A percentile compares a stretch with the other conserved stretches of the same genome.
Evolutionary conservation across 2,329 filamentous ascomycete species (phyloP).

Genomic region (Cryphonectria japonica): DNA sequence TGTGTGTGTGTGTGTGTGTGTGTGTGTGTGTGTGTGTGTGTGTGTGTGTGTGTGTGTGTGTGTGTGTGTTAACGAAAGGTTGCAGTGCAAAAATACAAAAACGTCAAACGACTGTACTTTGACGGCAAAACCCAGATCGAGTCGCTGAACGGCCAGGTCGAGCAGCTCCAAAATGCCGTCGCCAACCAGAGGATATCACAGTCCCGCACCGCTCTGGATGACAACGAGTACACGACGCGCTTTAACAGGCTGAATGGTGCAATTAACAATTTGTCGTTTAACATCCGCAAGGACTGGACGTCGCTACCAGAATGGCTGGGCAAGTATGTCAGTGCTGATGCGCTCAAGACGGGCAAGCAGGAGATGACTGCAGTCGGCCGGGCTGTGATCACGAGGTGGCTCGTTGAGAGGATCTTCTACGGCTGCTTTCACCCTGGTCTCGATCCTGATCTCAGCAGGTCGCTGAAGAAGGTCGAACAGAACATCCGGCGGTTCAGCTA

Average conservation of each 20-base stretch:
- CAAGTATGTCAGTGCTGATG: slow-evolving; percentile 80
- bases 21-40: too few relatives aligned
- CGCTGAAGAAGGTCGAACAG: slow-evolving; percentile 83
- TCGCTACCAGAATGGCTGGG: slow-evolving; percentile 79
- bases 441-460: slow-evolving; percentile 73
- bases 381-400: slow-evolving; percentile 85
- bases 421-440: slow-evolving; percentile 90
- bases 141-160: slow-evolving; percentile 82
- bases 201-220: slow-evolving; percentile 91
- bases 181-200: slow-evolving; percentile 94
- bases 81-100: slow-evolving; percentile 92
- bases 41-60: background rate
- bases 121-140: slow-evolving; percentile 94
- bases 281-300: slow-evolving; percentile 94
- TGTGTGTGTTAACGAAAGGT: slow-evolving; percentile 31
- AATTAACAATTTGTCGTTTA: slow-evolving; percentile 93
- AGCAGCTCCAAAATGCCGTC: slow-evolving; percentile 95
- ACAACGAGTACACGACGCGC: slow-evolving; percentile 87
- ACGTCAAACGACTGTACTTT: slow-evolving; percentile 97
- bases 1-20: too few relatives aligned
- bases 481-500: slow-evolving; percentile 82
- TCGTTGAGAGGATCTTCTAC: slow-evolving; percentile 89
- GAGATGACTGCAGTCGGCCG: slow-evolving; percentile 97
- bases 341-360: slow-evolving; percentile 84
- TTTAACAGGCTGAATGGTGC: slow-evolving; percentile 92